Base-by-base conservation (phyloP, 306 rosid genomes). In the Fagus sylvatica region DNA sequence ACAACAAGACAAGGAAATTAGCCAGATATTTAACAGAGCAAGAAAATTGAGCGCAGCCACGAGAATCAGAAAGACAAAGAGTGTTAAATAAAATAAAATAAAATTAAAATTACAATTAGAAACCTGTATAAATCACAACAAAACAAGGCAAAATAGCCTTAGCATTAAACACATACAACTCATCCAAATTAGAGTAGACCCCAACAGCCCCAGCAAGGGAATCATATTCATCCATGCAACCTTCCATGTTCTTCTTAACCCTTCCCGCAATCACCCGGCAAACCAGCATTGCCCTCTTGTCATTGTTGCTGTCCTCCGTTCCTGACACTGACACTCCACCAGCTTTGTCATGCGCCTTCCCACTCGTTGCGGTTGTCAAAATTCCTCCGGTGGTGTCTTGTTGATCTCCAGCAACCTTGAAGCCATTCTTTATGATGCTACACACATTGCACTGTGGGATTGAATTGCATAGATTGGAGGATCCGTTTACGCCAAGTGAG, bases 201-300 rank as follows among this genome's bases (percentile, higher is more conserved):
- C 99, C 99, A 43, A 77, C 89, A 61, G 74, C 93, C 53, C 93
- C 98, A 0, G 89, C 90, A 74, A 95, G 80, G 0, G 98, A 93
- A 74, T 95, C 99, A 67, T 81, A 90, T 76, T 93, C 99, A 53
- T 93, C 98, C 90, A 78, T 74, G 5, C 81, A 74, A 7, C 90
- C 91, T 59, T 89, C 97, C 78, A 75, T 32, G 43, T 87, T 87
- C 90, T 90, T 95, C 96, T 91, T 93, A 84, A 95, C 99, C 53
- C 97, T 91, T 59, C 99, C 99, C 2, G 99, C 98, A 73, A 95
- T 93, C 84, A 95, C 99, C 33, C 99, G 43, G 84, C 99, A 95
- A 80, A 95, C 99, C 87, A 95, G 84, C 99, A 95, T 95, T 28
- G 98, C 99, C 76, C 96, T 85, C 75, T 74, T 84, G 53, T 87